Evolutionary conservation across 306 rosid species (phyloP).

Genomic region (Mucuna pruriens): DNA sequence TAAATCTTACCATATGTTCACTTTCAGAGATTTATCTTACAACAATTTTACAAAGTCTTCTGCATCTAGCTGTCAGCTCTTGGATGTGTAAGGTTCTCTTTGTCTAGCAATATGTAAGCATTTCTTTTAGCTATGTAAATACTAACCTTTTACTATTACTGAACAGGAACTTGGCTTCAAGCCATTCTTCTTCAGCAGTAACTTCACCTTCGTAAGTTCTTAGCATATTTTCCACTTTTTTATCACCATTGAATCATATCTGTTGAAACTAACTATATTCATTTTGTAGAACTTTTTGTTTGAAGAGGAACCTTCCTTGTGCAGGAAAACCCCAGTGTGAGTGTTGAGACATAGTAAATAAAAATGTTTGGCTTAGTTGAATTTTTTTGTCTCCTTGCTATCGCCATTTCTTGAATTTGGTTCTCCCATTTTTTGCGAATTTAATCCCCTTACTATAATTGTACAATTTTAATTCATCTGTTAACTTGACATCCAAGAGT

Average conservation of each 20-base stretch:
- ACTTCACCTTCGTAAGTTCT: slow-evolving; percentile 54
- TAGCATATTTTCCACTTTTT: slow-evolving; percentile 10
- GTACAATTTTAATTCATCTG: not conserved
- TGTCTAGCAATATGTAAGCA: not conserved
- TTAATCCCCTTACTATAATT: not conserved
- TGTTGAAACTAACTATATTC: slow-evolving; percentile 30
- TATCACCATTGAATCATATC: slow-evolving; percentile 5
- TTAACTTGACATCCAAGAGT: not conserved
- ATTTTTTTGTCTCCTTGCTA: not conserved
- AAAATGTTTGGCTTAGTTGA: not conserved
- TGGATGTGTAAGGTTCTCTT: slow-evolving; percentile 53
- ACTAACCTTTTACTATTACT: slow-evolving; percentile 1
- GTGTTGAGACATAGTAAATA: slow-evolving; percentile 37
- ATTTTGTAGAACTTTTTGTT: slow-evolving; percentile 61
- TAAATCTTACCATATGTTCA: slow-evolving; percentile 4
- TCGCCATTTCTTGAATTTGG: not conserved
- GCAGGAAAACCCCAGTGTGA: slow-evolving; percentile 53
- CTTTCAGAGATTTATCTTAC: slow-evolving; percentile 81
- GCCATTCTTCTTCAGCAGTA: slow-evolving; percentile 49
- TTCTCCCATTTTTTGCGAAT: not conserved
- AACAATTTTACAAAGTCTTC: slow-evolving; percentile 67
- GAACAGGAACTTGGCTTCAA: slow-evolving; percentile 72
- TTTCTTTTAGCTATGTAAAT: not conserved
- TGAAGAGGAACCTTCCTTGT: slow-evolving; percentile 74
- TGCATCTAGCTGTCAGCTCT: slow-evolving; percentile 39